A percentile compares a stretch with the other conserved stretches of the same genome.
Conservation (phyloP, 1,284 basidiomycete species). For the Puccinia coronata region DNA sequence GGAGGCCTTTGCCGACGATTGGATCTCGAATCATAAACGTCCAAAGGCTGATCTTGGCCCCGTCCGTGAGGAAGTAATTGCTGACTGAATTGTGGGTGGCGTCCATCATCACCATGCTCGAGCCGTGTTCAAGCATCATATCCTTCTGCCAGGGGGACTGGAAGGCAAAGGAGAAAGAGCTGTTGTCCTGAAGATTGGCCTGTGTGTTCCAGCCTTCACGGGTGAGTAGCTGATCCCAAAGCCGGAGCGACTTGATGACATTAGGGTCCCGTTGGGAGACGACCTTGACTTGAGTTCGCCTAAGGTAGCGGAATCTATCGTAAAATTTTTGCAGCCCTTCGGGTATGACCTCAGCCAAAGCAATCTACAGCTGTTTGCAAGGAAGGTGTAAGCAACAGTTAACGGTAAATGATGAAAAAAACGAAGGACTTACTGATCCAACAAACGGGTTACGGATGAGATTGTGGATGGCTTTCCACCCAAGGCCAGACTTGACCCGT, state of each 20-base stretch:
- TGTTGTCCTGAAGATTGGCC: not conserved
- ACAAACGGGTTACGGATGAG: no score
- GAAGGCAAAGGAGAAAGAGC: not conserved
- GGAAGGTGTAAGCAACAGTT: no score
- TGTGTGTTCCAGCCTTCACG: not conserved
- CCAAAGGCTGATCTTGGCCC: not conserved
- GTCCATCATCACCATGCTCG: not conserved
- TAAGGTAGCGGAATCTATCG: no score
- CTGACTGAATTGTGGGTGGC: not conserved
- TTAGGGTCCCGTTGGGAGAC: not conserved
- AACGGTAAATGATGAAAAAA: no score
- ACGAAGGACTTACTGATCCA: no score
- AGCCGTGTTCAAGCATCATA: not conserved
- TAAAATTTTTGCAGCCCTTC: no score
- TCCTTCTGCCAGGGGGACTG: constrained; percentile 2
- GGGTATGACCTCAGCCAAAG: no score
- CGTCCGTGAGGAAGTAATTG: not conserved
- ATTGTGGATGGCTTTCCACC: no score
- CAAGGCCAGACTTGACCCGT: no score
- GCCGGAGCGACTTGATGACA: not conserved
- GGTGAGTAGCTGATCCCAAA: not conserved
- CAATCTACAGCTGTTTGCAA: no score
- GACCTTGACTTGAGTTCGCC: no score
- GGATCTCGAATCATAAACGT: not conserved
- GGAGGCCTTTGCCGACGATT: not conserved